Conservation (phyloP, 306 rosid genomes). For the Rosa rugosa region DNA sequence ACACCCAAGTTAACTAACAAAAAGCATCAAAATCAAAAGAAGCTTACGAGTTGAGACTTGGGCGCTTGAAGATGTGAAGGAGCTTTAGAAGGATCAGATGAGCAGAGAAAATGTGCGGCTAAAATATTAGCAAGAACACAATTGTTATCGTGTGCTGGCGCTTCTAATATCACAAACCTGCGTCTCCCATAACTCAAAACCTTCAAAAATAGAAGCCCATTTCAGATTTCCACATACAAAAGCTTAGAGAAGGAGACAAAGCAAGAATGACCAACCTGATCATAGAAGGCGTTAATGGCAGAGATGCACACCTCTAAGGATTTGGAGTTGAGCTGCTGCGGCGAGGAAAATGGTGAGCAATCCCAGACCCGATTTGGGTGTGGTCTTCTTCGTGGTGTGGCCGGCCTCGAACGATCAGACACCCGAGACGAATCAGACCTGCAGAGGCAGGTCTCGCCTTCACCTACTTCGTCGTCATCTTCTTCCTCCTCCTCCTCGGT, state of each 20-base stretch:
- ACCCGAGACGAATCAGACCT: constrained; percentile 27
- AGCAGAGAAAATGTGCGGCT: constrained; percentile 54
- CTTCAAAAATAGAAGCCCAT: constrained; percentile 43
- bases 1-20: neutral
- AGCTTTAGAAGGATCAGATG: constrained; percentile 56
- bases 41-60: constrained; percentile 53
- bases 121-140: constrained; percentile 84
- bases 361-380: no score
- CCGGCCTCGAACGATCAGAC: no score
- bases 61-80: constrained; percentile 52
- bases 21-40: neutral
- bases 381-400: no score
- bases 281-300: constrained; percentile 66
- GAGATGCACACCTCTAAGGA: no score
- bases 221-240: constrained; percentile 21
- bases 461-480: constrained; percentile 73
- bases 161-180: constrained; percentile 73
- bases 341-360: no score
- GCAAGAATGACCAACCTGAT: constrained; percentile 51
- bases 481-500: constrained; percentile 57
- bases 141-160: constrained; percentile 52
- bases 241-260: neutral
- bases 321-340: no score
- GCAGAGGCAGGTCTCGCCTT: constrained; percentile 60
- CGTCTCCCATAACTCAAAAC: constrained; percentile 69